Conservation (phyloP, 164 flowering plant species). For the Platanus orientalis region DNA sequence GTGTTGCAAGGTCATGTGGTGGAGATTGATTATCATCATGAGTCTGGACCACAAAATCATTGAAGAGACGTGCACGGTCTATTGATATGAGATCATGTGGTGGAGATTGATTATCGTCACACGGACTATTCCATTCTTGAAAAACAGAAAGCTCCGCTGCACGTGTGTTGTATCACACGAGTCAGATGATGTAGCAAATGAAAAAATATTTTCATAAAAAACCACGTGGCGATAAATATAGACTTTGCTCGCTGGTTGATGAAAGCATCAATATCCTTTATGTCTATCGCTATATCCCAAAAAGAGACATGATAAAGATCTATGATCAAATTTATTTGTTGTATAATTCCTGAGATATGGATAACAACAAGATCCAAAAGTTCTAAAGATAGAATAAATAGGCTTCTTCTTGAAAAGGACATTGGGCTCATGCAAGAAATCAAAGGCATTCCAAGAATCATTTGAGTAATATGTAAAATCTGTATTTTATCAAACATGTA, state of each 20-base stretch:
- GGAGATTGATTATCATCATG: too few relatives aligned
- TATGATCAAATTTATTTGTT: not conserved
- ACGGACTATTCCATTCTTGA: too few relatives aligned
- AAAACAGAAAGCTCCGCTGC: too few relatives aligned
- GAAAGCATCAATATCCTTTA: not conserved
- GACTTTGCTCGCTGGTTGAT: not conserved
- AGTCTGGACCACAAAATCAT: not conserved
- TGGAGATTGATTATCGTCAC: too few relatives aligned
- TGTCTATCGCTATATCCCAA: not conserved
- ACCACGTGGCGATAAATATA: not conserved
- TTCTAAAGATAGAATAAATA: not conserved
- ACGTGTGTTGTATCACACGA: not conserved
- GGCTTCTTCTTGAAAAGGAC: not conserved
- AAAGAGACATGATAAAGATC: not conserved
- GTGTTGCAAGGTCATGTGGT: not conserved
- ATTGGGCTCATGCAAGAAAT: too few relatives aligned
- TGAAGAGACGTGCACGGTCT: not conserved
- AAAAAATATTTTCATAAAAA: not conserved
- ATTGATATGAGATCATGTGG: too few relatives aligned
- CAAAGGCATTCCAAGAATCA: too few relatives aligned
- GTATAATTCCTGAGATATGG: not conserved
- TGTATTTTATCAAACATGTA: too few relatives aligned
- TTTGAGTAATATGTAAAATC: too few relatives aligned
- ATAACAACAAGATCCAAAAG: not conserved
- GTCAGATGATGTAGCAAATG: not conserved